Evolutionary conservation across 2,329 filamentous ascomycete species (phyloP), one percentile per base, ranked within the genome.

Genomic region (Xylaria sp.): DNA sequence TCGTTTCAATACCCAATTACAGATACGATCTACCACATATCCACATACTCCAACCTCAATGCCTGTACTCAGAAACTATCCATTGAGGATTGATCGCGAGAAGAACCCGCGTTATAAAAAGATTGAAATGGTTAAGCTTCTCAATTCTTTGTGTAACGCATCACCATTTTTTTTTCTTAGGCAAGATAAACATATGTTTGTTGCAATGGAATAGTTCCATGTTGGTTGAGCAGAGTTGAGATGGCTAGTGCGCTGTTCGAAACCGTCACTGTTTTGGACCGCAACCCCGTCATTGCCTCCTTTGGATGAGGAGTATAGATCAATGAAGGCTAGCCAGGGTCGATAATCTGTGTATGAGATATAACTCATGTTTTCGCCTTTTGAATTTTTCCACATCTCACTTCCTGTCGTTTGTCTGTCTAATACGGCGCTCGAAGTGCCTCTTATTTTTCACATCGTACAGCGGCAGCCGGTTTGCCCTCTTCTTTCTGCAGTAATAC

Each of bases 391-490:
- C 51, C 54, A 15, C 51, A 21, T 46, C 56, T 43, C 17, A 9
- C 12, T 49, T 11, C 28, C 19, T 4, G 7, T 19, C 12, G 9
- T 14, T 49, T 17, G n/a, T n/a, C n/a, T n/a, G n/a, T n/a, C n/a
- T n/a, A n/a, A n/a, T n/a, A n/a, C 17, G 53, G 68, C 67, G 65
- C 69, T 70, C 57, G 69, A 70, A 57, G 69, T 50, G 68, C 51
- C 50, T 55, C 33, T 21, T 49, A 46, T 28, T 17, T 31, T 68
- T 63, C 33, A 21, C 51, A 54, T 57, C 43, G 45, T 35, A 43
- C 12, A 50, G 19, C 62, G 49, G 60, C 38, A 42, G 42, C 50
- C 43, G 38, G 57, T 28, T 55, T 51, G 63, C 45, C 28, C 28
- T 45, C 28, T 23, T 45, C 28, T 63, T 28, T 49, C 1, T 6